Evolutionary conservation across 768 basidiomycete genomes (phyloP), one percentile per base, ranked within the genome.

Genomic region (Suillus luteus): DNA sequence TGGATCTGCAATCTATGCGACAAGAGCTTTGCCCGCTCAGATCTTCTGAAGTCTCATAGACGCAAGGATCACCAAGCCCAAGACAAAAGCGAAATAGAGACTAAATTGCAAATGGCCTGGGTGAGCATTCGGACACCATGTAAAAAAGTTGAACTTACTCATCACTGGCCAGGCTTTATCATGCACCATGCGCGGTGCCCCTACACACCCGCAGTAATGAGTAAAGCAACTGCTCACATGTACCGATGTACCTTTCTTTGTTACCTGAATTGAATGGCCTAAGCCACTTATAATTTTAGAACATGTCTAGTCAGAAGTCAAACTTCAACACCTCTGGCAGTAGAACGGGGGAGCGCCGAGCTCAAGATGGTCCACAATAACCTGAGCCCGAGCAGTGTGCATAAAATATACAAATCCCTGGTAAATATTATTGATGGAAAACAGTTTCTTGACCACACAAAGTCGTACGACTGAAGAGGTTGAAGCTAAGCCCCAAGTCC

Each of bases 11-110:
- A 27, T 8, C 5, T 60, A 14, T 73, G 73, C 55, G 38, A n/a
- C 1, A 71, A 52, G 27, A 48, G 63, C 10, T 73, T 73, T 59
- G 73, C 71, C 11, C 73, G 72, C 3, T 27, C 46, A 52, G 72
- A 75, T 44, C 73, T 37, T 59, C 51, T 61, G 59, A 59, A 2
- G 1, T 22, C 40, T 2, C 73, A 73, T n/a, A 15, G 73, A 12
- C 61, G 4, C 35, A 31, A 7, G 7, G 44, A 62, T n/a, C 72
- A 73, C 55, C 0, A 10, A 8, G 48, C 3, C 35, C 17, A 31
- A 37, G 33, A 27, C 15, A 19, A 9, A 14, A 17, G 22, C 14
- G 24, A 15, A 17, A n/a, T 1, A 27, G 2, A 40, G 24, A 10
- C 49, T 57, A 11, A 41, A 41, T 12, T 19, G 24, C 11, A 27